These are phyloP conservation scores for Verticillium nonalfalfae DNA, from an alignment of 2,329 filamentous ascomycete species.

Conservation along the genomic window DNA sequence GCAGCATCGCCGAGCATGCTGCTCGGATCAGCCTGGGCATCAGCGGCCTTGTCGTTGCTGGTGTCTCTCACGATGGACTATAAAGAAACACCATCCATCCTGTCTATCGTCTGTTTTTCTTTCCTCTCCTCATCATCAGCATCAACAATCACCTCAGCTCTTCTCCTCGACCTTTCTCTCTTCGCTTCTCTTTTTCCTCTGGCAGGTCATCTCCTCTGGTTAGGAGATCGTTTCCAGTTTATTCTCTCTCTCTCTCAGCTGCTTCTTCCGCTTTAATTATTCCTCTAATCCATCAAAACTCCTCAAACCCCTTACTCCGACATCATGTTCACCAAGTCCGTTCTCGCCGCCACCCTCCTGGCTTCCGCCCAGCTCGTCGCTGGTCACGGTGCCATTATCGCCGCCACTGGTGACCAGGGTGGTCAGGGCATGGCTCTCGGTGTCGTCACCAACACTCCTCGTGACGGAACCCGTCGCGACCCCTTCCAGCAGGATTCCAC, in stretches of 20 bases:
- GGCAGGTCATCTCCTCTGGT: conserved; percentile 3
- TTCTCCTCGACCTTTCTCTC: conserved; percentile 1
- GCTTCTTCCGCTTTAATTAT: neutral
- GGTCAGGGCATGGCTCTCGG: conserved; percentile 46
- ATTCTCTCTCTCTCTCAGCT: neutral
- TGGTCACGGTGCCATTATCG: conserved; percentile 55
- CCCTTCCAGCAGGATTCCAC: conserved; percentile 62
- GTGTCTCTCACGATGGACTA: neutral
- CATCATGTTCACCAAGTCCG: conserved; percentile 16
- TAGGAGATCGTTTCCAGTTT: conserved; percentile 2
- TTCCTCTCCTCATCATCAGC: conserved; percentile 3
- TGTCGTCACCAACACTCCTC: conserved; percentile 49
- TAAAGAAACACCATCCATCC: neutral
- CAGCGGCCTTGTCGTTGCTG: neutral
- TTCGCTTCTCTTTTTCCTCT: conserved; percentile 2
- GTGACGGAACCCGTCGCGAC: conserved; percentile 51
- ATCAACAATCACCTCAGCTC: conserved; percentile 2
- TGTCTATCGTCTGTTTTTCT: neutral
- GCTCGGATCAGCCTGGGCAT: neutral
- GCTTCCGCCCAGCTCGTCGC: conserved; percentile 48
- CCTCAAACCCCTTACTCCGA: neutral
- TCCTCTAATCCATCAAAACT: neutral
- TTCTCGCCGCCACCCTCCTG: conserved; percentile 40
- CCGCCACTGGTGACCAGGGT: conserved; percentile 50
- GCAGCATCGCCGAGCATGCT: neutral